Conservation (phyloP, 148 eudicot genomes). For the Cornus controversa region DNA sequence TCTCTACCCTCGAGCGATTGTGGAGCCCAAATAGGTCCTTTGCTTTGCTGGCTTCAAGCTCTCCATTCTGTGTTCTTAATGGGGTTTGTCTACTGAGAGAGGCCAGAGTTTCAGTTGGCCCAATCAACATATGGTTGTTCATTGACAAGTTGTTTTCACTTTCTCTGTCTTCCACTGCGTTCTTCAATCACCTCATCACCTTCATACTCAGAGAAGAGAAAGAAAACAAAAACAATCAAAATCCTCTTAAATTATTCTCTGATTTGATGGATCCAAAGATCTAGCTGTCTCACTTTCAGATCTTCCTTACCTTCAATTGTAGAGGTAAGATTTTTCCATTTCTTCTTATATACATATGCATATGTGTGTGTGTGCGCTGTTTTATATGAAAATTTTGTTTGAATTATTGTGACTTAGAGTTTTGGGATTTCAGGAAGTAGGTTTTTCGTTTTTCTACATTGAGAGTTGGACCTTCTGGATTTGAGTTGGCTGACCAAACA, state of each 20-base stretch:
- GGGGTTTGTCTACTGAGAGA: constrained; percentile 53
- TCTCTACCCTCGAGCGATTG: constrained; percentile 31
- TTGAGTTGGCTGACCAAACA: constrained; percentile 30
- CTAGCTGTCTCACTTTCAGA: constrained; percentile 38
- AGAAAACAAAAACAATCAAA: constrained; percentile 7
- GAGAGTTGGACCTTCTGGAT: constrained; percentile 36
- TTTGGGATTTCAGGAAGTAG: constrained; percentile 21
- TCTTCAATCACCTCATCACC: constrained; percentile 8
- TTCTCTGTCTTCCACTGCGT: constrained; percentile 13
- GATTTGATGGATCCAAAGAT: constrained; percentile 53
- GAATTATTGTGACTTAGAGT: constrained; percentile 13
- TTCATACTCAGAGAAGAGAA: constrained; percentile 9
- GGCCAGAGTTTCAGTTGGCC: constrained; percentile 33
- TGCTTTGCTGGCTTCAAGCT: constrained; percentile 82
- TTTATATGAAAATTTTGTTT: constrained; percentile 15
- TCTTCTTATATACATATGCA: neutral
- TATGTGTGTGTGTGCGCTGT: neutral
- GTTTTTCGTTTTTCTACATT: constrained; percentile 13
- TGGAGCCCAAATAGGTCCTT: constrained; percentile 76
- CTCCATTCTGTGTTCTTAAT: constrained; percentile 52
- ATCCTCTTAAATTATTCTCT: constrained; percentile 18
- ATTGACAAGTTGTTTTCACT: constrained; percentile 20
- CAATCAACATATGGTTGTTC: constrained; percentile 6
- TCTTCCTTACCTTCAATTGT: constrained; percentile 14
- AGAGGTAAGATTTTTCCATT: constrained; percentile 17